Conservation (phyloP, 2,329 filamentous ascomycete species). For the Colletotrichum australisinense region DNA sequence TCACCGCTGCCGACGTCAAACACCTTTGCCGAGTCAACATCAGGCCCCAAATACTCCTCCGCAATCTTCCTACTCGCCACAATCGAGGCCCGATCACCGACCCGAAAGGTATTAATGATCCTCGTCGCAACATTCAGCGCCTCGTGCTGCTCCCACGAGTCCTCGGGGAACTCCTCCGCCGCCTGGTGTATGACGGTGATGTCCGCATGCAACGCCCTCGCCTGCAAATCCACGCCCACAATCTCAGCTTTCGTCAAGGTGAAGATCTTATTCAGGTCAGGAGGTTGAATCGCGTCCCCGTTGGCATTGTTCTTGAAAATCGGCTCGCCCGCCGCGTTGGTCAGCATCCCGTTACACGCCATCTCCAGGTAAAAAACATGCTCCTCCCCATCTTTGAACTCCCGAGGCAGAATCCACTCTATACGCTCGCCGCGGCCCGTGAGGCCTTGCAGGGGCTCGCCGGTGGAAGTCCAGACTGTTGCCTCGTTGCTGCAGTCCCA, state of each 20-base stretch:
- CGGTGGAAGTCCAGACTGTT: conserved; percentile 72
- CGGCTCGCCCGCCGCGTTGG: conserved; percentile 44
- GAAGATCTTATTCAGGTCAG: conserved; percentile 68
- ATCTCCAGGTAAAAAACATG: conserved; percentile 76
- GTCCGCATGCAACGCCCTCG: conserved; percentile 70
- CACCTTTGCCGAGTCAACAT: conserved; percentile 69
- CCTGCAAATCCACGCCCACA: conserved; percentile 71
- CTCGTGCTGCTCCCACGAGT: conserved; percentile 72
- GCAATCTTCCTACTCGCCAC: conserved; percentile 68
- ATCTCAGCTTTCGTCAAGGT: conserved; percentile 68
- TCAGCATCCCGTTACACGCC: conserved; percentile 79
- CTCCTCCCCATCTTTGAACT: conserved; percentile 69
- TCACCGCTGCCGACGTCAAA: conserved; percentile 58
- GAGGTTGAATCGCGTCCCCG: conserved; percentile 73
- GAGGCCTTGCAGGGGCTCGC: conserved; percentile 71
- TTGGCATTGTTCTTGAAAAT: conserved; percentile 49
- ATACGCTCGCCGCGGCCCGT: conserved; percentile 72
- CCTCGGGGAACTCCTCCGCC: conserved; percentile 72
- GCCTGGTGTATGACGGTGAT: conserved; percentile 75
- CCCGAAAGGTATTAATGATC: conserved; percentile 75
- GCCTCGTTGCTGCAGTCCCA: conserved; percentile 79
- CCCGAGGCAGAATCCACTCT: conserved; percentile 72
- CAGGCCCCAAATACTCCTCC: conserved; percentile 67
- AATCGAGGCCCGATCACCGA: conserved; percentile 67
- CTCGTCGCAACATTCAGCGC: conserved; percentile 71